Percentiles rank a stretch among this genome's conserved stretches.
Evolutionary conservation across 2,329 filamentous ascomycete species (phyloP).

Genomic region (Eutypa lata): DNA sequence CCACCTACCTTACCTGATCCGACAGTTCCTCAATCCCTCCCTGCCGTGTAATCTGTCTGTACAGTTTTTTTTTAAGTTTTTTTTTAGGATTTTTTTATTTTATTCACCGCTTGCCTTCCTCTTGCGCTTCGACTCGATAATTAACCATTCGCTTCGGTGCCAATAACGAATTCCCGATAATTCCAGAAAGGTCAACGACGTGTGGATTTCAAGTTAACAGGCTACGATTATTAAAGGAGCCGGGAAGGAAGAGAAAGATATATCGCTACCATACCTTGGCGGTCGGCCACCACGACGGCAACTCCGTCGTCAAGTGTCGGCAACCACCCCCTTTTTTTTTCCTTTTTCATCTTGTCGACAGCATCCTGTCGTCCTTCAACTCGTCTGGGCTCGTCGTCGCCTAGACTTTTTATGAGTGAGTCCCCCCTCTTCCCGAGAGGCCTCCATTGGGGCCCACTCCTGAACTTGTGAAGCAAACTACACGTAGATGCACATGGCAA

Average conservation of each 20-base stretch:
- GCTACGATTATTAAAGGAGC: background rate
- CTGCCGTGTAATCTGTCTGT: background rate
- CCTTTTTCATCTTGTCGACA: background rate
- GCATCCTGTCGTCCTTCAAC: slow-evolving; percentile 16
- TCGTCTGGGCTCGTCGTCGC: slow-evolving; percentile 32
- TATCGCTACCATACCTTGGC: background rate
- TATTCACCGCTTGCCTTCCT: background rate
- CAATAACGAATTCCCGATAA: no score
- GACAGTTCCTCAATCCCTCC: background rate
- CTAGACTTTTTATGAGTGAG: slow-evolving; percentile 28
- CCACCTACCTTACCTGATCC: background rate
- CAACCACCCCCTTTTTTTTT: slow-evolving; percentile 13
- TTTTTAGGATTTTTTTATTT: background rate
- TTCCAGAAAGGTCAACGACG: no score
- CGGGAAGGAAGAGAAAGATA: background rate
- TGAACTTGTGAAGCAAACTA: background rate
- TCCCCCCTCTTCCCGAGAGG: slow-evolving; percentile 4
- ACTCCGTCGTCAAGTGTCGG: slow-evolving; percentile 17
- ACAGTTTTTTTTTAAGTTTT: background rate
- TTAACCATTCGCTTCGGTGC: no score
- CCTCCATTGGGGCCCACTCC: background rate
- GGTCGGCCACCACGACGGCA: slow-evolving; percentile 8
- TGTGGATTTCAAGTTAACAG: no score
- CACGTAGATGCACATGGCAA: slow-evolving; percentile 1
- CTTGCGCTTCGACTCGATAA: background rate